Evolutionary conservation across 2,329 filamentous ascomycete species (phyloP), one percentile per base, ranked within the genome.

Genomic region (Aureobasidium sp.): DNA sequence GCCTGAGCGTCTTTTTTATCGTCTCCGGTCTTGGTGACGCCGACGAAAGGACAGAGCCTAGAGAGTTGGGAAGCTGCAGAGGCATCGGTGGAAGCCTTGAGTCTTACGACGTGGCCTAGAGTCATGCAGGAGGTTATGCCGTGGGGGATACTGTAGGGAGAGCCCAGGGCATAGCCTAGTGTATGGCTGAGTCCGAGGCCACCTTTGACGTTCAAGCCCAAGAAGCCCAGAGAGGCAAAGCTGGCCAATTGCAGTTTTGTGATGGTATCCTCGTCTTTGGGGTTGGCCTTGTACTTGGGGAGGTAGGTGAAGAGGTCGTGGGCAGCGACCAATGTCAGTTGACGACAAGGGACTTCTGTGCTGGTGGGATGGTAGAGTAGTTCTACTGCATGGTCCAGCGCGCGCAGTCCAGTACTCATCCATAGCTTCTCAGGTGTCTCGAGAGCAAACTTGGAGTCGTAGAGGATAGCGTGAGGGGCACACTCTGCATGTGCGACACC

Each of bases 341-440:
- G 73, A n/a, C 77, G 74, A 19, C 74, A 75, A 0, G 81, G 81
- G 67, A 82, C 75, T 67, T 83, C 81, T 1, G 75, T 76, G 1
- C 79, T 74, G 0, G 76, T 78, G 0, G 79, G 78, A 62, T 84
- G 79, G 65, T 83, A 83, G 5, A 65, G 39, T 1, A 77, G 62
- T 67, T 85, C 82, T 53, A 84, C 72, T 0, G 82, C 80, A 64
- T 85, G 82, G 66, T 84, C 81, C 61, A 84, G 69, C 0, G 82
- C 79, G 14, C 81, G 71, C 60, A 85, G 69, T 0, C 77, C 82
- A 0, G 81, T 84, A 57, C 76, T 77, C 54, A 80, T 69, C 74
- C 78, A 82, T 1, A 84, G 72, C 40, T 73, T 70, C 19, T 72
- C 69, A 0, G 82, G 82, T 3, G 82, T 84, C 61, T 83, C 71